Base-by-base conservation (phyloP, 1,139 yeast genomes). In the Debaryomycetaceae sp. region DNA sequence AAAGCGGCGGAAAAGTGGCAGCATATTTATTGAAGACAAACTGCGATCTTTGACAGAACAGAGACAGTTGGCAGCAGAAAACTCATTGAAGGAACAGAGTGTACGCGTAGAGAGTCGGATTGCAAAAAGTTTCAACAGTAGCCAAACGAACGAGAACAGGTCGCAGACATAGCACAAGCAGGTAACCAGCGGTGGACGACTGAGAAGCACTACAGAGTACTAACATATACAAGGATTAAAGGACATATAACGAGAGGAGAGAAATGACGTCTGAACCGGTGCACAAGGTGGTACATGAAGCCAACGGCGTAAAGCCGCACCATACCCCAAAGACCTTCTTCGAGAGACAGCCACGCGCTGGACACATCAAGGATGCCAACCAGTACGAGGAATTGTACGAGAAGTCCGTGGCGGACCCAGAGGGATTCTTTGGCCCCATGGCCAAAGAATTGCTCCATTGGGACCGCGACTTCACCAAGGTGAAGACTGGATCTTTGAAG, bases 391-490 rank as follows among this genome's bases (percentile, higher is more conserved):
- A 78, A 54, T 67, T 90, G 72, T 89, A 93, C 73, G 66, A 80
- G 48, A 76, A 88, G 72, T 87, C 96, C 35, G 81, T 93, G 57
- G 68, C 77, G 48, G 81, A 88, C 59, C 98, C 99, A 45, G 89
- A 83, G 54, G 78, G 69, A 39, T 93, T 93, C 67, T 93, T 89
- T 63, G 95, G 95, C 44, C 81, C 86, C 39, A 71, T 81, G 70
- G 98, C 96, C 47, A 80, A 78, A 48, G 87, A 88, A 56, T 77
- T 83, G 50, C 75, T 93, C 55, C 73, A 80, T 58, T 93, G 98
- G 98, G 91, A 87, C 66, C 81, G 75, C 55, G 95, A 86, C 51
- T 93, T 88, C 70, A 71, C 77, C 58, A 78, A 83, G 47, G 96
- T 87, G 45, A 76, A 78, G 56, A 63, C 81, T 39, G 97, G 97